Base-by-base conservation (phyloP, 495 filamentous ascomycete species). In the Schizothecium vesticola region DNA sequence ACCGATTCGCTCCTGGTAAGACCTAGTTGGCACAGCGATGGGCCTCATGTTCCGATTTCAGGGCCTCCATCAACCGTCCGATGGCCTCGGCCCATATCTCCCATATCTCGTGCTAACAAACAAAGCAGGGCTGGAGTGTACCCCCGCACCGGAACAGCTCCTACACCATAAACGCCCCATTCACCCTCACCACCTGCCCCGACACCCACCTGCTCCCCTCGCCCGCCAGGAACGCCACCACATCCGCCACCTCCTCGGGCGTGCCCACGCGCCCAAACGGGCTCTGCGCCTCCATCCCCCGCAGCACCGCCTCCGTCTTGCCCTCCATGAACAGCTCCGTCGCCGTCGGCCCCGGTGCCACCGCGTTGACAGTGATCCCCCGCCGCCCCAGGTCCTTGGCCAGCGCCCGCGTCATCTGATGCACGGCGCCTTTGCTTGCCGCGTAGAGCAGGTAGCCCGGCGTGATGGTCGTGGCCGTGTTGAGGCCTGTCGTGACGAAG, bases 321-420 rank as follows among this genome's bases (percentile, higher is more conserved):
- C 87, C 87, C 43, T 83, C 78, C 33, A 83, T 79, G 72, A 90
- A 92, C 61, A 91, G 74, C n/a, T 90, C 88, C 1, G 89, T 91
- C 6, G 74, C 86, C 0, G 86, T 90, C 7, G 89, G 88, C 0
- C 89, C 90, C 0, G 88, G 89, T 0, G 89, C 84, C 13, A 92
- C 77, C 24, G 80, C 79, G 73, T 92, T 92, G 24, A 91, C 90
- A 16, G 77, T 75, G 68, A 92, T 88, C 0, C 83, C 84, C 66
- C 85, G 86, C 10, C 80, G 75, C 6, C 81, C 89, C 56, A 92
- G 82, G 59, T 90, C 88, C 74, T 91, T 91, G 58, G 85, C 81
- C 57, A 91, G 74, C 16, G 86, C 80, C 8, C 88, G 83, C 0
- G 84, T 83, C 81, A 92, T 88, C 73, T 91, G 88, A 73, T 92